phyloP scores from a whole-genome alignment of 2,329 filamentous ascomycete species.

The Colletotrichum euphorbiae region DNA sequence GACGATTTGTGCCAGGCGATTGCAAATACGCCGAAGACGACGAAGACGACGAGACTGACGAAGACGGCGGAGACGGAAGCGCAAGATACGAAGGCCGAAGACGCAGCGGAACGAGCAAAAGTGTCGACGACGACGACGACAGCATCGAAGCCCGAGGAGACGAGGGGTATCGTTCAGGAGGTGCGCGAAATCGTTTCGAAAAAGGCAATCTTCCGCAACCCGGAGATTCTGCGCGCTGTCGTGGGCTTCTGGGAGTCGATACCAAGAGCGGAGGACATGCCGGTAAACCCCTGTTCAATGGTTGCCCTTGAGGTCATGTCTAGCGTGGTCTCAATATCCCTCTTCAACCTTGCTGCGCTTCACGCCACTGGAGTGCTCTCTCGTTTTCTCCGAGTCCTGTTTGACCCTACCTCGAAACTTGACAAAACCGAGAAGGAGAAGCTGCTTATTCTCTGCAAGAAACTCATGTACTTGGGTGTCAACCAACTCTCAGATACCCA shows the following conservation, averaged over 20 bases:
- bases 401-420: constrained; percentile 63
- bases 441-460: constrained; percentile 75
- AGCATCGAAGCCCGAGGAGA: neutral
- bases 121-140: neutral
- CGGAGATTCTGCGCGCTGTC: constrained; percentile 72
- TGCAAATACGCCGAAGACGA: constrained; percentile 41
- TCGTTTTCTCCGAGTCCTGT: constrained; percentile 72
- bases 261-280: constrained; percentile 57
- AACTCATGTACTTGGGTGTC: constrained; percentile 80
- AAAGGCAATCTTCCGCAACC: constrained; percentile 66
- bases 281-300: constrained; percentile 67
- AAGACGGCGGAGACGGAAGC: constrained; percentile 23
- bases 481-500: constrained; percentile 86
- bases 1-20: constrained; percentile 73
- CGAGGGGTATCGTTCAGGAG: constrained; percentile 47
- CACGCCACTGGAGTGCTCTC: constrained; percentile 79
- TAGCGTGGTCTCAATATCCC: constrained; percentile 69
- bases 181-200: constrained; percentile 63
- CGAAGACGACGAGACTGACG: neutral
- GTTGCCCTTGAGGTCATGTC: constrained; percentile 74
- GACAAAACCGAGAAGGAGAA: constrained; percentile 66
- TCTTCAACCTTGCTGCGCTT: constrained; percentile 76
- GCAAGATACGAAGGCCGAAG: constrained; percentile 41
- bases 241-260: constrained; percentile 74
- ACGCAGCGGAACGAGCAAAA: neutral